Conservation (phyloP, 202 grass and related monocot genomes). For the Brachypodium distachyon region DNA sequence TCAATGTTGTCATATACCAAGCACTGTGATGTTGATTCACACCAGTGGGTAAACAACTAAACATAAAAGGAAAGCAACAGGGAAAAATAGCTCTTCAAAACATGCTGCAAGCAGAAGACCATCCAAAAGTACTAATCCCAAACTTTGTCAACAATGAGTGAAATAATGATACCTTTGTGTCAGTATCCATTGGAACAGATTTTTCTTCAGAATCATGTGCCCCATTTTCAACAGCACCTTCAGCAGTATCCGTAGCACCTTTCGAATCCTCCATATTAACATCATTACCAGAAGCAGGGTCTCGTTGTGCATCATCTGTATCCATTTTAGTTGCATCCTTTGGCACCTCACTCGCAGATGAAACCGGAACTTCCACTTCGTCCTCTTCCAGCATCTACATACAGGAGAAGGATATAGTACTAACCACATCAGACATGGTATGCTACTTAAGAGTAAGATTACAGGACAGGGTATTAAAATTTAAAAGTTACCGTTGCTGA, state of each 20-base stretch:
- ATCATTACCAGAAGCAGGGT: conserved; percentile 35
- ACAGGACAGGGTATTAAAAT: neutral
- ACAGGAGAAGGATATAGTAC: neutral
- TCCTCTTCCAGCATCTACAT: conserved; percentile 83
- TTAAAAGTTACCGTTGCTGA: conserved; percentile 51
- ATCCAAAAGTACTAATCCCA: neutral
- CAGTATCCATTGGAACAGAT: conserved; percentile 51
- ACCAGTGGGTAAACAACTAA: neutral
- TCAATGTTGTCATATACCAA: neutral
- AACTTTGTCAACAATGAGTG: neutral
- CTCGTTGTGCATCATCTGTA: conserved; percentile 45
- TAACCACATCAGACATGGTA: neutral
- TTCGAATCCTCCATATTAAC: conserved; percentile 44
- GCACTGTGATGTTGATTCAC: neutral
- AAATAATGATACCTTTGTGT: conserved; percentile 44
- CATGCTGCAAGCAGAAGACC: neutral
- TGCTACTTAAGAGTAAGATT: neutral
- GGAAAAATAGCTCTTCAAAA: neutral
- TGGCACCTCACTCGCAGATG: conserved; percentile 24
- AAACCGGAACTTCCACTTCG: conserved; percentile 68
- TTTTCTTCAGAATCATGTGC: conserved; percentile 29
- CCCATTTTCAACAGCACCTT: conserved; percentile 36
- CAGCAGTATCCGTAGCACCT: conserved; percentile 2
- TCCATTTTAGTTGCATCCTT: conserved; percentile 69
- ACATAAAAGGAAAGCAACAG: neutral